Conservation (phyloP, 352 stramenopile species). For the Globisporangium paddicum region DNA sequence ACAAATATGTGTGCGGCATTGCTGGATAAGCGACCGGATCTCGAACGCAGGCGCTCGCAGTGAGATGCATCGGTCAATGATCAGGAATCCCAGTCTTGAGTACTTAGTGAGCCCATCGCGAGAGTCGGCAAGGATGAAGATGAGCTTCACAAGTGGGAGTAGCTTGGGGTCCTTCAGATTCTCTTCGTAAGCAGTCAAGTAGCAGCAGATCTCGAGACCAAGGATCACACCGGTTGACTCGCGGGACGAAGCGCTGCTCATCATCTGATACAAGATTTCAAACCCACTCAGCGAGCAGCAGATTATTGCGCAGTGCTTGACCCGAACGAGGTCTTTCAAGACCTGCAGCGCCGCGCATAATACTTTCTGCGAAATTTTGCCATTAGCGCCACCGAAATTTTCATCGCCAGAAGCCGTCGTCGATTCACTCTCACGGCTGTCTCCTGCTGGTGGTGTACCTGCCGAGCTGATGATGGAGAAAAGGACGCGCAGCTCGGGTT, state of each 20-base stretch:
- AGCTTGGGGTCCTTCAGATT: slow-evolving; percentile 12
- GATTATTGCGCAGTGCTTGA: slow-evolving; percentile 23
- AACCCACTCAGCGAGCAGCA: slow-evolving; percentile 22
- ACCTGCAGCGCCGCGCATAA: slow-evolving; percentile 20
- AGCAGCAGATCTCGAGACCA: slow-evolving; percentile 33
- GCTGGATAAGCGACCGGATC: slow-evolving; percentile 23
- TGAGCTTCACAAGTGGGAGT: slow-evolving; percentile 22
- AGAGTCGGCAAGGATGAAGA: slow-evolving; percentile 16
- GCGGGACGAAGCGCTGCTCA: slow-evolving; percentile 26
- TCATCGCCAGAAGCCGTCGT: too few species aligned
- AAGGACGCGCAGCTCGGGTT: slow-evolving; percentile 19
- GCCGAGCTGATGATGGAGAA: slow-evolving; percentile 13
- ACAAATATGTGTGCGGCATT: slow-evolving; percentile 25
- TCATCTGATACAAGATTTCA: slow-evolving; percentile 22
- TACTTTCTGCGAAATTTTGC: slow-evolving; percentile 15
- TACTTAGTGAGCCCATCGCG: slow-evolving; percentile 6
- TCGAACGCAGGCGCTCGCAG: slow-evolving; percentile 11
- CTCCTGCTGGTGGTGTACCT: not conserved
- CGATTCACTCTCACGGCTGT: slow-evolving; percentile 5
- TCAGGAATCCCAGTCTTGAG: slow-evolving; percentile 23
- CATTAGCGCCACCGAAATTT: too few species aligned
- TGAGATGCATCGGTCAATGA: slow-evolving; percentile 32
- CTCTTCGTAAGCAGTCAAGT: slow-evolving; percentile 28
- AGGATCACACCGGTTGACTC: slow-evolving; percentile 18
- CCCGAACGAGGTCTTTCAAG: slow-evolving; percentile 22